phyloP scores from a whole-genome alignment of 768 basidiomycete species.

The Xerocomus potaroensis region DNA sequence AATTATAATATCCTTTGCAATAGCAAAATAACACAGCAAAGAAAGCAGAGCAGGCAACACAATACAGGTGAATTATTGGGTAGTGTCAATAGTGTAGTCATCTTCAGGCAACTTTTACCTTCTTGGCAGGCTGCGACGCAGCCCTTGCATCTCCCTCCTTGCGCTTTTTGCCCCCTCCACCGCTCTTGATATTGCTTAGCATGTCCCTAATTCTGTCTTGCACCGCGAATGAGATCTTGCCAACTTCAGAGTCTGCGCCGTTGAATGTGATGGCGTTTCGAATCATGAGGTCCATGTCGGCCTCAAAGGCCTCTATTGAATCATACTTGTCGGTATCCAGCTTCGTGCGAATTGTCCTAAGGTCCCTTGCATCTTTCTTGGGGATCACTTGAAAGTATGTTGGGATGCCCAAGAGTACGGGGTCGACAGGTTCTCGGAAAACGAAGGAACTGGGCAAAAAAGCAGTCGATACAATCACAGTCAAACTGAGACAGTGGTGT shows the following conservation, averaged over 20 bases:
- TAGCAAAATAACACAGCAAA: slow-evolving; percentile 24
- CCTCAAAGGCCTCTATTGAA: slow-evolving; percentile 71
- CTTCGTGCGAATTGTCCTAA: slow-evolving; percentile 75
- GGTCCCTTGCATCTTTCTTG: slow-evolving; percentile 80
- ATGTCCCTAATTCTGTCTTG: slow-evolving; percentile 53
- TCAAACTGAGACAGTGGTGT: background rate
- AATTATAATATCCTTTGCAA: background rate
- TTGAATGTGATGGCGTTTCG: slow-evolving; percentile 90
- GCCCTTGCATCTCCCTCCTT: slow-evolving; percentile 63
- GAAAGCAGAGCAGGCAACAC: slow-evolving; percentile 24
- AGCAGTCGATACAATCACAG: background rate
- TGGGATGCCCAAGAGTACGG: slow-evolving; percentile 75
- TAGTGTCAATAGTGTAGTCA: slow-evolving; percentile 21
- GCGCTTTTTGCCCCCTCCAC: slow-evolving; percentile 59
- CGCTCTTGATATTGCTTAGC: slow-evolving; percentile 38
- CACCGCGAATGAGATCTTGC: slow-evolving; percentile 48
- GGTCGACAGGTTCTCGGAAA: slow-evolving; percentile 87
- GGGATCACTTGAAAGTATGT: slow-evolving; percentile 86
- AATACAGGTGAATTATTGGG: slow-evolving; percentile 28
- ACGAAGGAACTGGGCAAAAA: slow-evolving; percentile 55
- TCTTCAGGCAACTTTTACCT: slow-evolving; percentile 54
- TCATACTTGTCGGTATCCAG: slow-evolving; percentile 83
- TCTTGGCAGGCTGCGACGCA: slow-evolving; percentile 64
- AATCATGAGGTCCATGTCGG: slow-evolving; percentile 84
- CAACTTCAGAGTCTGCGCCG: slow-evolving; percentile 76